Base-by-base conservation (phyloP, 768 basidiomycete genomes). In the Suillus cothurnatus region DNA sequence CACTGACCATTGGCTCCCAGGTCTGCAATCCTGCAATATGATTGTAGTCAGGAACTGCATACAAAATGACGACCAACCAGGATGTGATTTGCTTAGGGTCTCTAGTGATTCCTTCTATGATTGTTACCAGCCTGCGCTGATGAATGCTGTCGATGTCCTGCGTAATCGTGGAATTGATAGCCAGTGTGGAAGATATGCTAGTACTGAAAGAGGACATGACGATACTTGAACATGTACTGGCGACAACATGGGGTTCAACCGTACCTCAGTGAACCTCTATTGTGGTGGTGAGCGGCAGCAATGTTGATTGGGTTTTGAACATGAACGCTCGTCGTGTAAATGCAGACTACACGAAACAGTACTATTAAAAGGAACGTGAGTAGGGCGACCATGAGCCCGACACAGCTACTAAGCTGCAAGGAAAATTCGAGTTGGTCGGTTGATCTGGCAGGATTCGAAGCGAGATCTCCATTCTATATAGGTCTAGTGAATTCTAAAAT, bases 1-100 rank as follows among this genome's bases (percentile, higher is more conserved):
- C 87, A 88, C 71, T 82, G 83, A 5, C 84, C 85, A 71, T 78
- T 73, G 14, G 77, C 23, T 17, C 80, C 80, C 19, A 87, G 81
- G 34, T 82, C 81, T 34, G 78, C 72, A 32, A 86, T 65, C 84
- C 86, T 87, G 61, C 2, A 19, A n/a, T 31, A 34, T 47, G 34
- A 61, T 32, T n/a, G 23, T 23, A 67, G 57, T 28, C 19, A 19
- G 34, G 15, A 8, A 5, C 39, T 19, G 49, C 45, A 43, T 19
- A 28, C 41, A 36, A 50, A 36, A 57, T 14, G n/a, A 19, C 8
- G 55, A 59, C 70, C 47, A 71, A 80, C 66, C 66, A 64, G 14
- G 63, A 65, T 41, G 66, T 28, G 19, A 67, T 84, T 14, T 67
- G 69, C n/a, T 63, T 67, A 4, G 79, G 73, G 47, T 72, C 31